Evolutionary conservation across 75 land plant genomes (phyloP).

Genomic region (Larix kaempferi): DNA sequence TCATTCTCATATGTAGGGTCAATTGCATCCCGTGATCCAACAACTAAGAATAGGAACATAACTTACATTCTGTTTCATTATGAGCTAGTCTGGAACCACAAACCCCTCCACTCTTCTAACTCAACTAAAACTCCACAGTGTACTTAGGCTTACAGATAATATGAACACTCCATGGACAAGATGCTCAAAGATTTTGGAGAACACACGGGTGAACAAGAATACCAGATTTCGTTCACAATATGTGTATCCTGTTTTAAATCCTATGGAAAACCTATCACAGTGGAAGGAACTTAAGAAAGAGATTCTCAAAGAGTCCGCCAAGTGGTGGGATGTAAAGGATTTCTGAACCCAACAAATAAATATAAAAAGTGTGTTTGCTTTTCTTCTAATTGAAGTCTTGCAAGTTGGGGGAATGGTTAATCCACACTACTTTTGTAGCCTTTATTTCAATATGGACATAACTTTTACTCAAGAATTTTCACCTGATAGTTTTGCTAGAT

Average conservation of each 20-base stretch:
- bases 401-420: background rate
- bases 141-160: constrained; percentile 18
- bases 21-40: constrained; percentile 14
- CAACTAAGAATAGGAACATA: constrained; percentile 16
- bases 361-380: constrained; percentile 41
- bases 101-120: background rate
- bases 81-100: too few species aligned
- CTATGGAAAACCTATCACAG: constrained; percentile 29
- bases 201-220: background rate
- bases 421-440: background rate
- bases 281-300: constrained; percentile 25
- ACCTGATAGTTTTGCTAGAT: background rate
- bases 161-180: constrained; percentile 58
- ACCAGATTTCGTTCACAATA: constrained; percentile 37
- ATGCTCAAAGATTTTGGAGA: constrained; percentile 9
- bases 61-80: background rate
- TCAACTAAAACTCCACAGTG: background rate
- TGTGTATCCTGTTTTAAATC: constrained; percentile 39
- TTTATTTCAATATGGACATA: background rate
- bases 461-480: background rate
- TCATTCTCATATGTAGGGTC: constrained; percentile 8
- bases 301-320: constrained; percentile 4
- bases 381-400: background rate
- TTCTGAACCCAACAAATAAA: constrained; percentile 79
- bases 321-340: constrained; percentile 80